Conservation (phyloP, 305 asterid species). For the Fraxinus nigra region DNA sequence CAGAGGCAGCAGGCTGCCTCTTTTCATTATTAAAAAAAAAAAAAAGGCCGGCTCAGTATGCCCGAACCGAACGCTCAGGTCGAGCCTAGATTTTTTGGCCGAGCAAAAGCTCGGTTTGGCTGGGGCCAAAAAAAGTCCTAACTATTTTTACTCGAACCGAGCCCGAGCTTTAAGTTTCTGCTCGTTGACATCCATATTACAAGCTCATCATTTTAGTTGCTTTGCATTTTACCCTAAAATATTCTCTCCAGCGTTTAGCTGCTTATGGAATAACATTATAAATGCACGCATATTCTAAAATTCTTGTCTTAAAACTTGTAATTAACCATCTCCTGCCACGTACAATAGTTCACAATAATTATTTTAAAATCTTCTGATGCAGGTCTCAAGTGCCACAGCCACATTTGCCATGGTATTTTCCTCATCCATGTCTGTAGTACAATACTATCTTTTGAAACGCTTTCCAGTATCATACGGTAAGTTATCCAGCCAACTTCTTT, state of each 20-base stretch:
- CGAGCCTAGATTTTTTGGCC: no score
- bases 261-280: background rate
- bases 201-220: background rate
- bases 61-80: no score
- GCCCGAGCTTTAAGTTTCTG: no score
- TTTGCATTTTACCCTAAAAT: background rate
- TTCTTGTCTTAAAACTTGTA: background rate
- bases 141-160: no score
- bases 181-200: background rate
- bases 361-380: conserved; percentile 16
- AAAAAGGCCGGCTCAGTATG: no score
- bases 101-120: no score
- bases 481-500: background rate
- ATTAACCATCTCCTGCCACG: background rate
- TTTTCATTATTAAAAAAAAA: no score
- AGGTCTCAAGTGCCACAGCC: conserved; percentile 81
- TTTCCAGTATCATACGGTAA: conserved; percentile 66
- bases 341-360: background rate
- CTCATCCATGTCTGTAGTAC: conserved; percentile 74
- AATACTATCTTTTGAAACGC: conserved; percentile 63
- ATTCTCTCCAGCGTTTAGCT: background rate
- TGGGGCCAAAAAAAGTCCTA: no score
- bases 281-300: background rate
- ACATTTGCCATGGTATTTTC: conserved; percentile 67
- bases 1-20: no score